Conservation (phyloP, 2,329 filamentous ascomycete genomes). For the Epichloe gansuensis region DNA sequence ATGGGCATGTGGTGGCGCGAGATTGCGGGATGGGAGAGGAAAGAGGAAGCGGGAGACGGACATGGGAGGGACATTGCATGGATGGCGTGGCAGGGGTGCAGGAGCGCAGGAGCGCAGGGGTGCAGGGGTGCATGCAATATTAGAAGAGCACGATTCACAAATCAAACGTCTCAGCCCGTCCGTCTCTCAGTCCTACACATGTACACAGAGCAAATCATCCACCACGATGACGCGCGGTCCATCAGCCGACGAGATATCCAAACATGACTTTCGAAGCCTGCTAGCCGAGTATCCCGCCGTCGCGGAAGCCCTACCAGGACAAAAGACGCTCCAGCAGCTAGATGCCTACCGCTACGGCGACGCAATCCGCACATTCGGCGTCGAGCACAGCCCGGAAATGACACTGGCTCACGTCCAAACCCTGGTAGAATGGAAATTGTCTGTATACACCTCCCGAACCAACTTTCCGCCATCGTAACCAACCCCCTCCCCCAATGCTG, state of each 20-base stretch:
- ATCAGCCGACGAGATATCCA: conserved; percentile 14
- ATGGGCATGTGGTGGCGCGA: too few relatives aligned
- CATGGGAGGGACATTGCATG: too few relatives aligned
- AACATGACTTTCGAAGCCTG: conserved; percentile 22
- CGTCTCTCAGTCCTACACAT: too few relatives aligned
- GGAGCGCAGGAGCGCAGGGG: too few relatives aligned
- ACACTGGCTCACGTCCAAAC: conserved; percentile 43
- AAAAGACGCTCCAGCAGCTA: conserved; percentile 42
- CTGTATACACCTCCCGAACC: conserved; percentile 15
- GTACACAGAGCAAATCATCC: neutral
- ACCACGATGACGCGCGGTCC: neutral
- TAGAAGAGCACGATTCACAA: too few relatives aligned
- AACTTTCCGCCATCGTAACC: neutral
- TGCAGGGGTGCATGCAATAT: too few relatives aligned
- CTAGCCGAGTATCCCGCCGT: conserved; percentile 28
- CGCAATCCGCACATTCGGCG: conserved; percentile 35
- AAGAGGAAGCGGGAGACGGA: too few relatives aligned
- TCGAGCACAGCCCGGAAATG: conserved; percentile 28
- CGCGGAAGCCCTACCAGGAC: conserved; percentile 30
- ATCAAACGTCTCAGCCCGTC: neutral
- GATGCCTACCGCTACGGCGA: conserved; percentile 48
- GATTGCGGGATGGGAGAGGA: too few relatives aligned
- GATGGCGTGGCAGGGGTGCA: too few relatives aligned
- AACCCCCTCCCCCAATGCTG: too few relatives aligned
- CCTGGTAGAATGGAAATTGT: conserved; percentile 64